These are phyloP conservation scores for Beauveria scarabaeidicola DNA, from an alignment of 2,329 filamentous ascomycete genomes.

Conservation along the genomic window DNA sequence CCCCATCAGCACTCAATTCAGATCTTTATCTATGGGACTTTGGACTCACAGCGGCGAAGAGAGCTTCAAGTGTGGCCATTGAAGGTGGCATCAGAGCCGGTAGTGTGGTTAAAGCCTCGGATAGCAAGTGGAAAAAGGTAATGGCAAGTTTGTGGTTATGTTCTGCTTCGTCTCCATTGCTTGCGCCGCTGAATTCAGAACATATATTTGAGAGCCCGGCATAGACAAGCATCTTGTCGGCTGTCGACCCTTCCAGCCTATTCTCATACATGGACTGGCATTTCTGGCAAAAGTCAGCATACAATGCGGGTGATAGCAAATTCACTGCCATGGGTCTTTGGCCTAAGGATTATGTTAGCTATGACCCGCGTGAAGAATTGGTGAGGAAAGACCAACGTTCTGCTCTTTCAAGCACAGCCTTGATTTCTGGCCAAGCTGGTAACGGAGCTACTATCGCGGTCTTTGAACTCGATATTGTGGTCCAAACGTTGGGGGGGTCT, in stretches of 20 bases:
- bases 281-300: background rate
- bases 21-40: background rate
- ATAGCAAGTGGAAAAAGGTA: background rate
- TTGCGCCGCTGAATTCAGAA: background rate
- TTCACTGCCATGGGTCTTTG: background rate
- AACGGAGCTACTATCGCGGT: background rate
- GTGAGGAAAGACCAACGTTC: background rate
- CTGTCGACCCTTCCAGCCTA: background rate
- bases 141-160: background rate
- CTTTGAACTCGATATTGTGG: background rate
- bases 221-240: conserved; percentile 8
- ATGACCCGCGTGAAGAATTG: background rate
- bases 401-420: background rate
- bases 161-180: background rate
- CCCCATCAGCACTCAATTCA: background rate
- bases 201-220: conserved; percentile 3
- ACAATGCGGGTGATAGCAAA: background rate
- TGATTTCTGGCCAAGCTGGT: background rate
- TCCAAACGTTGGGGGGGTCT: background rate
- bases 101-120: background rate
- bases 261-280: conserved; percentile 4
- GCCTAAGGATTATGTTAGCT: background rate
- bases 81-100: background rate
- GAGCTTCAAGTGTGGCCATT: background rate
- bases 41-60: background rate